A percentile compares a stretch with the other conserved stretches of the same genome.
phyloP scores from a whole-genome alignment of 352 stramenopile species.

The Thalassiosira livingstoniorum region DNA sequence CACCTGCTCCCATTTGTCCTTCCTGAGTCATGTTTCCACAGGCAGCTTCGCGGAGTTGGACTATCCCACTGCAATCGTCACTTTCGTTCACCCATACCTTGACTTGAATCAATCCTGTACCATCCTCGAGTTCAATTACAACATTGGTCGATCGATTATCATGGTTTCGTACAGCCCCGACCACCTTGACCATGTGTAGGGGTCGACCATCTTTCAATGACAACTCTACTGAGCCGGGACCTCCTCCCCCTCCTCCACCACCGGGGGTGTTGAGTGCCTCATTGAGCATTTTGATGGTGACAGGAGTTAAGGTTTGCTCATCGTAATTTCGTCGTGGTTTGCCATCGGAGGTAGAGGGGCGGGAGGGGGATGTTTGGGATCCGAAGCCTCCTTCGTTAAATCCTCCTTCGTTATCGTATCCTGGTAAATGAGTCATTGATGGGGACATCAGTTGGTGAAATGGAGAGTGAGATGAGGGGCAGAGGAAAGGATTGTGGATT shows the following conservation, averaged over 20 bases:
- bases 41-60: slow-evolving; percentile 54
- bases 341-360: too few relatives aligned
- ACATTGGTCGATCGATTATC: slow-evolving; percentile 90
- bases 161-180: slow-evolving; percentile 88
- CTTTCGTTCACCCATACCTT: slow-evolving; percentile 92
- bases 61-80: slow-evolving; percentile 75
- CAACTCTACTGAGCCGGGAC: too few relatives aligned
- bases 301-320: slow-evolving; percentile 91
- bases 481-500: not conserved
- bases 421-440: not conserved
- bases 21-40: too few relatives aligned
- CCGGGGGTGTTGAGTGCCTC: slow-evolving; percentile 48
- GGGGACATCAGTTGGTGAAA: not conserved
- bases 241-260: slow-evolving; percentile 32
- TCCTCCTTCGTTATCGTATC: slow-evolving; percentile 25
- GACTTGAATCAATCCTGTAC: slow-evolving; percentile 91
- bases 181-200: slow-evolving; percentile 90
- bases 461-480: not conserved
- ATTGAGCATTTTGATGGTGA: slow-evolving; percentile 91
- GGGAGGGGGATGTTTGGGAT: slow-evolving; percentile 18
- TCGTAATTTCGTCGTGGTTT: slow-evolving; percentile 68
- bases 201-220: slow-evolving; percentile 90
- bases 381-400: slow-evolving; percentile 23
- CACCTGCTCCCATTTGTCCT: too few relatives aligned
- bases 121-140: slow-evolving; percentile 94